Conservation (phyloP, 306 rosid genomes). For the Hippophae rhamnoides region DNA sequence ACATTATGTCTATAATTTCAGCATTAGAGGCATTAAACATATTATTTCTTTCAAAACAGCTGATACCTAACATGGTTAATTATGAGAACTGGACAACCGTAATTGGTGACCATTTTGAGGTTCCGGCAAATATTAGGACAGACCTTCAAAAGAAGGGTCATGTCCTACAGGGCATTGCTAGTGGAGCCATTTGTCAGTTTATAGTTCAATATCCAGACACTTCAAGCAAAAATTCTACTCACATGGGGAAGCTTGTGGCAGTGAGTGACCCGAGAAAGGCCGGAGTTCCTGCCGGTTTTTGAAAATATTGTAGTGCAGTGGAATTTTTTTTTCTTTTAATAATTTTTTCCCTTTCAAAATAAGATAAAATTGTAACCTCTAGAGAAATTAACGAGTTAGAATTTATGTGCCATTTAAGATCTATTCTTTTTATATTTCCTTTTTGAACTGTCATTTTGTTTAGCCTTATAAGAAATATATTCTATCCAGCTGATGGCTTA, state of each 20-base stretch:
- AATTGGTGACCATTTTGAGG: constrained; percentile 53
- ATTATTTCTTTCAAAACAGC: constrained; percentile 29
- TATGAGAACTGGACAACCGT: constrained; percentile 86
- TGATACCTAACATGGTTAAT: constrained; percentile 53
- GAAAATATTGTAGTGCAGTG: constrained; percentile 5
- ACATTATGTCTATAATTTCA: not conserved
- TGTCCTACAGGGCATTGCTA: constrained; percentile 44
- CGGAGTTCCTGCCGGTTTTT: constrained; percentile 69
- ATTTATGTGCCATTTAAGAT: not conserved
- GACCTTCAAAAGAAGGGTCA: constrained; percentile 62
- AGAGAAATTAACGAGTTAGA: too few species aligned
- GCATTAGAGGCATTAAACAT: not conserved
- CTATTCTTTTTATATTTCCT: not conserved
- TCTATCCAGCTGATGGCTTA: too few species aligned
- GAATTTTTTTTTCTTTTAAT: not conserved
- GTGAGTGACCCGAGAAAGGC: constrained; percentile 98
- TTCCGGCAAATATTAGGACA: constrained; percentile 39
- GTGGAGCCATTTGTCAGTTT: constrained; percentile 64
- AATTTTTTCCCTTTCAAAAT: not conserved
- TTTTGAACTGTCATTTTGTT: too few species aligned
- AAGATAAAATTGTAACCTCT: not conserved
- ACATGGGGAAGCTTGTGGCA: constrained; percentile 40
- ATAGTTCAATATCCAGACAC: constrained; percentile 25
- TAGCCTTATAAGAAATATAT: too few species aligned
- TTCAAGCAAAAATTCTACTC: constrained; percentile 13